These are phyloP conservation scores for Neodidymelliopsis sp. DNA, from an alignment of 2,329 filamentous ascomycete species.

Conservation along the genomic window DNA sequence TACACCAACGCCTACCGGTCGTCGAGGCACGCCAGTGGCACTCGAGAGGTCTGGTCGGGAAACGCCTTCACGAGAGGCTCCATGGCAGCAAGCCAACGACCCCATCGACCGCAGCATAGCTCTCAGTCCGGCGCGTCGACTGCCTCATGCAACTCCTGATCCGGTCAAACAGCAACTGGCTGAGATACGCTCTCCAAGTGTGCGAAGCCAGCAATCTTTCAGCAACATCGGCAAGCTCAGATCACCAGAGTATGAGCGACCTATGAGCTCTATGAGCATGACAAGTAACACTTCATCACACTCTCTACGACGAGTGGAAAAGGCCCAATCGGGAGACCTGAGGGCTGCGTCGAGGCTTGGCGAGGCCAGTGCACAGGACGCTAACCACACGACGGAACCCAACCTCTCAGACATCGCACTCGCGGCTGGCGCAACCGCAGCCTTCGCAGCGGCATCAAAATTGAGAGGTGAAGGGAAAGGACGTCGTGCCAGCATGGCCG, in stretches of 20 bases:
- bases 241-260: constrained; percentile 59
- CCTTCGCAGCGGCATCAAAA: constrained; percentile 60
- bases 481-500: constrained; percentile 81
- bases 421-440: constrained; percentile 46
- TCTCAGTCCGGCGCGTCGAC: constrained; percentile 44
- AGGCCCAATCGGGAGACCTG: constrained; percentile 77
- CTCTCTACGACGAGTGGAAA: constrained; percentile 73
- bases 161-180: constrained; percentile 45
- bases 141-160: constrained; percentile 48
- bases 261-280: constrained; percentile 62
- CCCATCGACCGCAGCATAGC: constrained; percentile 53
- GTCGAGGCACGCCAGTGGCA: constrained; percentile 33
- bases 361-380: constrained; percentile 52
- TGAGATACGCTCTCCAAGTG: constrained; percentile 50
- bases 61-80: constrained; percentile 33
- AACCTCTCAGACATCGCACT: constrained; percentile 42
- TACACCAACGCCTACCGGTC: constrained; percentile 40
- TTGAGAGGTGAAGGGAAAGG: constrained; percentile 87
- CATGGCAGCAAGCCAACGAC: constrained; percentile 56
- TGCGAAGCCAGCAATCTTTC: constrained; percentile 54
- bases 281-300: constrained; percentile 68
- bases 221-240: constrained; percentile 51
- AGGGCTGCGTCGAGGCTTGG: constrained; percentile 70
- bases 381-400: constrained; percentile 40
- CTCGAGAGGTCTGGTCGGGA: constrained; percentile 32